A percentile compares a stretch with the other conserved stretches of the same genome.
phyloP scores from a whole-genome alignment of 2,329 filamentous ascomycete genomes.

The Cryphonectria japonica region DNA sequence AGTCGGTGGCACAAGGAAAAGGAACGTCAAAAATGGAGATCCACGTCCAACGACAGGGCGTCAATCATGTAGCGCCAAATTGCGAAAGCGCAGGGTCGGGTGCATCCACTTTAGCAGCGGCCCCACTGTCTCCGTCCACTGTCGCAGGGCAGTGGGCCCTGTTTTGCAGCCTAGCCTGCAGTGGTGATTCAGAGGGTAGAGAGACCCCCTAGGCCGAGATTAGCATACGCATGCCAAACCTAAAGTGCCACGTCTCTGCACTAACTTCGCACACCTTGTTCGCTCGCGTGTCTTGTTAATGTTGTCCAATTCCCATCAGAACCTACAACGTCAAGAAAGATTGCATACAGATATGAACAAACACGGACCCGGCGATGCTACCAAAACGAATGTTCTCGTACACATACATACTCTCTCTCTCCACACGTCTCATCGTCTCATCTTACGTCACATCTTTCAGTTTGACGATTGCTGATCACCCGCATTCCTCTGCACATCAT shows the following conservation, averaged over 20 bases:
- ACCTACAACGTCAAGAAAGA: background rate
- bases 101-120: background rate
- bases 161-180: slow-evolving; percentile 9
- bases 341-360: background rate
- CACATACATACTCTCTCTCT: background rate
- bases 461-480: background rate
- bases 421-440: background rate
- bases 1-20: background rate
- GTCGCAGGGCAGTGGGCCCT: slow-evolving; percentile 5
- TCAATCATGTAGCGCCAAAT: slow-evolving; percentile 5
- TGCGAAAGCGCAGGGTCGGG: background rate
- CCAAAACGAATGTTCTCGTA: too few relatives aligned
- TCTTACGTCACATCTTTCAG: background rate
- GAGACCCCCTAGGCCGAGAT: background rate
- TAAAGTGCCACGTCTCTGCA: background rate
- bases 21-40: slow-evolving; percentile 4
- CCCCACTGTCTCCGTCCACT: slow-evolving; percentile 6
- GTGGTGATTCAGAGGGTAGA: background rate
- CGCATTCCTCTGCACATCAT: background rate
- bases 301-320: background rate
- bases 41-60: background rate
- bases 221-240: background rate
- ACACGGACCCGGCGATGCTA: background rate
- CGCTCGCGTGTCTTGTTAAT: background rate
- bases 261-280: background rate